Conservation (phyloP, 306 rosid species). For the Pterocarpus macrocarpus region DNA sequence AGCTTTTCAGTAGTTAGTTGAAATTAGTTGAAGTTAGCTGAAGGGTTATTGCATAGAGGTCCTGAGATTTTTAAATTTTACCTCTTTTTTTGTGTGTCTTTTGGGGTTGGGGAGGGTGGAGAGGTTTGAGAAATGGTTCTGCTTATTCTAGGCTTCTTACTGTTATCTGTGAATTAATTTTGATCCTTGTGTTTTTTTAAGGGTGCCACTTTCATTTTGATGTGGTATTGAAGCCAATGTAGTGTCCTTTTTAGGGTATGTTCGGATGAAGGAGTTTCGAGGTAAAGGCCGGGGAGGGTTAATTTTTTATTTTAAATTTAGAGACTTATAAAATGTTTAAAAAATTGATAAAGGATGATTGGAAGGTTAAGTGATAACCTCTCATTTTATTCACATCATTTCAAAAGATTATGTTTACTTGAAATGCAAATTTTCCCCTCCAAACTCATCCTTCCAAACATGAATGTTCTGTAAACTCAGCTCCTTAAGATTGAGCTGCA, state of each 20-base stretch:
- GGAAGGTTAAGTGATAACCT: not conserved
- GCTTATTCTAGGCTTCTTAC: not conserved
- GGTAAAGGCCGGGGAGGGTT: not conserved
- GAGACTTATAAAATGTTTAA: not conserved
- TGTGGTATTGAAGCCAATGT: slow-evolving; percentile 4
- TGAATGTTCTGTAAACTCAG: slow-evolving; percentile 5
- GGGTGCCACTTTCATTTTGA: not conserved
- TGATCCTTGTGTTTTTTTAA: not conserved
- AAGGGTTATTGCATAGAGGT: slow-evolving; percentile 6
- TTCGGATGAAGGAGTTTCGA: not conserved
- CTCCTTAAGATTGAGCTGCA: slow-evolving; percentile 17
- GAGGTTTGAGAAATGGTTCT: not conserved
- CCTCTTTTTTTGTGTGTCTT: not conserved
- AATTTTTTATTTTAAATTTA: not conserved
- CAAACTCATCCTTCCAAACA: not conserved
- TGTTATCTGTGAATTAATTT: slow-evolving; percentile 5
- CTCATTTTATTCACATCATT: not conserved
- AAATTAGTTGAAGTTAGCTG: slow-evolving; percentile 15
- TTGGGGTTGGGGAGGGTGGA: not conserved
- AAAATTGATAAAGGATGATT: not conserved
- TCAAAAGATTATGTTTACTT: not conserved
- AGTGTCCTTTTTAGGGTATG: not conserved
- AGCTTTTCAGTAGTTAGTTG: slow-evolving; percentile 1
- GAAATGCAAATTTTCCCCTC: not conserved
- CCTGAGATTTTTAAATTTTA: not conserved